Base-by-base conservation (phyloP, 2,329 filamentous ascomycete species). In the Fusarium miscanthi region DNA sequence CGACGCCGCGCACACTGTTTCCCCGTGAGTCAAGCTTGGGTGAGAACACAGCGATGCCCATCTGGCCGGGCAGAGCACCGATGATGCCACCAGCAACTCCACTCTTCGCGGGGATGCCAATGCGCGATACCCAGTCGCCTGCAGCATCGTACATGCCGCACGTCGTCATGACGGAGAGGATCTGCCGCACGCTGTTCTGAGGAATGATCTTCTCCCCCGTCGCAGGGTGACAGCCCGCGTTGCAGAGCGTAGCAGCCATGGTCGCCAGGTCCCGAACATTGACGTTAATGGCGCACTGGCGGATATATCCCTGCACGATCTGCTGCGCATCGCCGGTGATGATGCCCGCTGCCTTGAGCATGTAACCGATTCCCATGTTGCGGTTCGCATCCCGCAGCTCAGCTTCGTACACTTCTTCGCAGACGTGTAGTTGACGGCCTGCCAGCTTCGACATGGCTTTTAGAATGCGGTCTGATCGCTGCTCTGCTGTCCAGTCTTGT, bases 91-190 rank as follows among this genome's bases (percentile, higher is more conserved):
- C 79, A 11, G 79, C 75, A 1, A 80, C 79, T 35, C 81, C 81
- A 49, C 79, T 81, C 74, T 83, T 83, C 21, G 81, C 81, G 1
- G 81, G 81, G 35, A 83, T 82, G 5, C 81, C 81, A 10, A 83
- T 79, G 27, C 77, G 79, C 11, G 80, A 81, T 3, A 83, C 79
- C 81, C 81, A 83, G 53, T 82, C 80, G 8, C 81, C 81, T 1
- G 81, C 81, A n/a, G 80, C 80, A 69, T 82, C 78, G 70, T 83
- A 83, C 81, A 83, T 83, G 35, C 82, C 81, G 46, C 82, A 83
- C 2, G 82, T 83, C 2, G 82, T 83, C 81, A 83, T 83, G 60
- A 83, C 79, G 13, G 82, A 83, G 5, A 83, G 75, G 1, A 83
- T 81, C 48, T 83, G 82, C 12, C 82, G 79, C 2, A 83, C 81